These are phyloP conservation scores for Pyronema omphalodes DNA, from an alignment of 495 filamentous ascomycete genomes.

Conservation along the genomic window DNA sequence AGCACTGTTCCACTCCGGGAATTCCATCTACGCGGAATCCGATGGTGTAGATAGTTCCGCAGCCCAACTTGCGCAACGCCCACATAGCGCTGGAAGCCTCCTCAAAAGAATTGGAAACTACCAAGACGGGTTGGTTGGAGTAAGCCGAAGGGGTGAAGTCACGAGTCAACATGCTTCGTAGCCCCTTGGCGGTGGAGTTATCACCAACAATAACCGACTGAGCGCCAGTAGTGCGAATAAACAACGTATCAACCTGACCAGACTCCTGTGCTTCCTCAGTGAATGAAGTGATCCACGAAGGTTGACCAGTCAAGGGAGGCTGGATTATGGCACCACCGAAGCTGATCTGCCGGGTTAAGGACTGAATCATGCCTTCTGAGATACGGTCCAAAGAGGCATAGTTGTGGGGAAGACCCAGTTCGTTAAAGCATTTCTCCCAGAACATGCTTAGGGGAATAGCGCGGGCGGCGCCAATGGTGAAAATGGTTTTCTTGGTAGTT, in stretches of 20 bases:
- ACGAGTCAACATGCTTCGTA: conserved; percentile 56
- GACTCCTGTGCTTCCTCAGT: conserved; percentile 57
- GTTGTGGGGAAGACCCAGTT: conserved; percentile 63
- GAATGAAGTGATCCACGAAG: conserved; percentile 41
- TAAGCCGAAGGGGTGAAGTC: conserved; percentile 72
- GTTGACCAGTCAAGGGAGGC: conserved; percentile 41
- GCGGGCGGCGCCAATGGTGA: conserved; percentile 27
- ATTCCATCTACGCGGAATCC: conserved; percentile 55
- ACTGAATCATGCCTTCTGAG: conserved; percentile 42
- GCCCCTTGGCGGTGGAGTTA: conserved; percentile 69
- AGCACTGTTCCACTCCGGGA: conserved; percentile 54
- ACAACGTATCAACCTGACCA: conserved; percentile 62
- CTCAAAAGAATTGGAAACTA: conserved; percentile 45
- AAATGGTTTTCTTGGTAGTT: conserved; percentile 58
- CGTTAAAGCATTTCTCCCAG: conserved; percentile 69
- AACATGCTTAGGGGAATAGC: conserved; percentile 33
- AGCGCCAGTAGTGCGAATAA: conserved; percentile 29
- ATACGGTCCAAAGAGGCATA: conserved; percentile 58
- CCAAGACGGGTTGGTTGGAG: conserved; percentile 49
- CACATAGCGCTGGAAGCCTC: conserved; percentile 61
- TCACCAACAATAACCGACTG: conserved; percentile 45
- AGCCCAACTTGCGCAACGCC: conserved; percentile 52
- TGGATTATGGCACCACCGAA: conserved; percentile 69
- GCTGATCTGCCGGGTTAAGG: conserved; percentile 45
- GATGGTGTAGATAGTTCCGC: conserved; percentile 65